phyloP scores from a whole-genome alignment of 495 filamentous ascomycete genomes.

The Peziza echinospora region DNA sequence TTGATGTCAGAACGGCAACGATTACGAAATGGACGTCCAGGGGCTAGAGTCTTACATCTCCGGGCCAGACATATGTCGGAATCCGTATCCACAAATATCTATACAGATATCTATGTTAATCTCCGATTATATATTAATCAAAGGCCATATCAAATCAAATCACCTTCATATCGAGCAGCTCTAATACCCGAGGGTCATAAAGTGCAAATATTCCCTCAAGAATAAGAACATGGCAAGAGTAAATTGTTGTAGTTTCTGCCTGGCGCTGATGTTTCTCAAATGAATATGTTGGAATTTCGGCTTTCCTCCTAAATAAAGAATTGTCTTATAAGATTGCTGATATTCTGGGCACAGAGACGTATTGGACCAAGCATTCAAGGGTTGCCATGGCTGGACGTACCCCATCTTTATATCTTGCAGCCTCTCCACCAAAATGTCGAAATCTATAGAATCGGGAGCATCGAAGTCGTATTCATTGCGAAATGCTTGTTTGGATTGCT shows the following conservation, averaged over 20 bases:
- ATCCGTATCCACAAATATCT: slow-evolving; percentile 93
- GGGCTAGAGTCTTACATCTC: slow-evolving; percentile 41
- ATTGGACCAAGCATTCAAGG: background rate
- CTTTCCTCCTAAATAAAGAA: slow-evolving; percentile 44
- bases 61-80: slow-evolving; percentile 81
- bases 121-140: background rate
- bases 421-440: slow-evolving; percentile 65
- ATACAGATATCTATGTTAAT: slow-evolving; percentile 2
- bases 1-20: slow-evolving; percentile 1
- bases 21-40: background rate
- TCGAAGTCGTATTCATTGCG: slow-evolving; percentile 90
- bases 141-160: slow-evolving; percentile 1
- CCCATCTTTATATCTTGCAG: slow-evolving; percentile 72
- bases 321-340: slow-evolving; percentile 4
- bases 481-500: slow-evolving; percentile 57
- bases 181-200: slow-evolving; percentile 66
- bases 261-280: slow-evolving; percentile 78
- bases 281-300: slow-evolving; percentile 85
- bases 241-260: slow-evolving; percentile 60
- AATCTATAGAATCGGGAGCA: slow-evolving; percentile 82
- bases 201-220: slow-evolving; percentile 90
- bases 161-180: slow-evolving; percentile 81
- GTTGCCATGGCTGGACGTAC: too few relatives aligned
- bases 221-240: slow-evolving; percentile 88
- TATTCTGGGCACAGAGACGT: slow-evolving; percentile 1